Conservation (phyloP, 2,329 filamentous ascomycete genomes). For the Alternaria arborescens region DNA sequence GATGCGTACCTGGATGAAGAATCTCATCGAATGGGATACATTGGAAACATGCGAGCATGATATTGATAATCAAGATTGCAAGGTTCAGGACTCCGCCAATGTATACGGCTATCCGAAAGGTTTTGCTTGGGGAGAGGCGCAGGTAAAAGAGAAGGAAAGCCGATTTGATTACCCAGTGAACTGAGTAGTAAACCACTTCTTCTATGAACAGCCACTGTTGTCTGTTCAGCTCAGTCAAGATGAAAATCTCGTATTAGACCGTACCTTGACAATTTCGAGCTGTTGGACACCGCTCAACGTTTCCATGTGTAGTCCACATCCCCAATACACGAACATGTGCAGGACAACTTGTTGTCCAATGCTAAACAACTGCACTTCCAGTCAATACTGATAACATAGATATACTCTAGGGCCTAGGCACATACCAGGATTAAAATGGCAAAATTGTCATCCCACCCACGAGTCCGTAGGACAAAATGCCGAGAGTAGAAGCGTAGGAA, state of each 20-base stretch:
- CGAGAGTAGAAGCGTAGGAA: conserved; percentile 31
- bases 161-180: conserved; percentile 46
- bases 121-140: conserved; percentile 32
- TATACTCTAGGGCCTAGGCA: background rate
- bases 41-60: conserved; percentile 41
- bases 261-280: conserved; percentile 8
- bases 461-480: conserved; percentile 21
- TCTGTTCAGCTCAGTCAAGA: background rate
- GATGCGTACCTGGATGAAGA: conserved; percentile 37
- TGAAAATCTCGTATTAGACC: background rate
- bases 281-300: conserved; percentile 6
- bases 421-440: conserved; percentile 19
- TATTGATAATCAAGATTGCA: conserved; percentile 34
- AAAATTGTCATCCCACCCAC: conserved; percentile 30
- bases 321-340: conserved; percentile 31
- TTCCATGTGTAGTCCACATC: conserved; percentile 23
- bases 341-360: conserved; percentile 28
- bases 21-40: conserved; percentile 45
- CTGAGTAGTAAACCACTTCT: conserved; percentile 44
- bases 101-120: conserved; percentile 36
- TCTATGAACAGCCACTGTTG: conserved; percentile 39
- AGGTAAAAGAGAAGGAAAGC: conserved; percentile 50
- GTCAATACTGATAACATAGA: background rate
- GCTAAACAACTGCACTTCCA: conserved; percentile 10
- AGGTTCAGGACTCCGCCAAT: conserved; percentile 36